Conservation (phyloP, 1,284 basidiomycete genomes). For the Tranzscheliella williamsii region DNA sequence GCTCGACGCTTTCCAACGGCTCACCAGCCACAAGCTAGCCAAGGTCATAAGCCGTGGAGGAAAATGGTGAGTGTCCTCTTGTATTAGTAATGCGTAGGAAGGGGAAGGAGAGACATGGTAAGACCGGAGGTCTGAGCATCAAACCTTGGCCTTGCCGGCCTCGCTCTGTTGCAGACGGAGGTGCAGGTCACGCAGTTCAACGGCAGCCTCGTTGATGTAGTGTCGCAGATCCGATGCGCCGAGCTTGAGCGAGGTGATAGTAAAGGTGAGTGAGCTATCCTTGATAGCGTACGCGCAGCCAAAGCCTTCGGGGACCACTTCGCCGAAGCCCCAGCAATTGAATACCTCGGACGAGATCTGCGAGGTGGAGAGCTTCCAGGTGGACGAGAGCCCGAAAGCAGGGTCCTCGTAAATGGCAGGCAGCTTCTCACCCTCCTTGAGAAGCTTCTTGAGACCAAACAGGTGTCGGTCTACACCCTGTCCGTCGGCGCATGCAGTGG, state of each 20-base stretch:
- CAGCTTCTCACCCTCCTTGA: slow-evolving; percentile 74
- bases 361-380: slow-evolving; percentile 92
- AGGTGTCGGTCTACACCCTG: slow-evolving; percentile 95
- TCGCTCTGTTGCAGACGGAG: slow-evolving; percentile 40
- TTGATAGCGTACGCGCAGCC: slow-evolving; percentile 91
- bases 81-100: background rate
- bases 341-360: slow-evolving; percentile 82
- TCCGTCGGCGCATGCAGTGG: slow-evolving; percentile 86
- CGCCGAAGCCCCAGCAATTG: slow-evolving; percentile 96
- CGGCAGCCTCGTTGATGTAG: slow-evolving; percentile 60
- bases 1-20: no score
- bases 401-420: slow-evolving; percentile 80
- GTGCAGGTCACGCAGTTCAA: slow-evolving; percentile 60
- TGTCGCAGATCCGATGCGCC: slow-evolving; percentile 65
- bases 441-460: slow-evolving; percentile 83
- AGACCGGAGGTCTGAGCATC: slow-evolving; percentile 13
- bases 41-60: no score
- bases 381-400: slow-evolving; percentile 72
- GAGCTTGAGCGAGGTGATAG: slow-evolving; percentile 77
- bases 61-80: no score
- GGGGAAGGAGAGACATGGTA: no score
- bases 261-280: slow-evolving; percentile 85
- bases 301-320: slow-evolving; percentile 86
- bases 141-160: slow-evolving; percentile 21
- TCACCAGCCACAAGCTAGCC: no score